A percentile compares a stretch with the other conserved stretches of the same genome.
phyloP scores from a whole-genome alignment of 306 rosid genomes.

The Spatholobus suberectus region DNA sequence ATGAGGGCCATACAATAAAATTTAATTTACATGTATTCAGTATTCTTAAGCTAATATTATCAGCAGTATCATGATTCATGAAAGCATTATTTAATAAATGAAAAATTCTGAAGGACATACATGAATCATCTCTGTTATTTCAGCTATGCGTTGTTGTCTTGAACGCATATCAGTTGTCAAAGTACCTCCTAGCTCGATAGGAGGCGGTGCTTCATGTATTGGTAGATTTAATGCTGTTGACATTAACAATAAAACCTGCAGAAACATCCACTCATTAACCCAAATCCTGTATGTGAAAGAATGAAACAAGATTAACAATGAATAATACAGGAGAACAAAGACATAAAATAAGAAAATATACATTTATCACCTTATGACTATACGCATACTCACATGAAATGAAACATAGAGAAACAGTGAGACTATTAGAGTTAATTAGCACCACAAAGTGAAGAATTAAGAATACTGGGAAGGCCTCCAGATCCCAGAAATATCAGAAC shows the following conservation, averaged over 20 bases:
- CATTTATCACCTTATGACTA: neutral
- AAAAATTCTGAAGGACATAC: slow-evolving; percentile 60
- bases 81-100: slow-evolving; percentile 35
- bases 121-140: slow-evolving; percentile 98
- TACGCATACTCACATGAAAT: neutral
- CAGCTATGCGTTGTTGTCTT: slow-evolving; percentile 90
- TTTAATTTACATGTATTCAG: neutral
- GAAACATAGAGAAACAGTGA: neutral
- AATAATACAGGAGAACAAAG: slow-evolving; percentile 3
- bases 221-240: slow-evolving; percentile 76
- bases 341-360: neutral
- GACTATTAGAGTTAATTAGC: neutral
- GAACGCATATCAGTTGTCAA: slow-evolving; percentile 68
- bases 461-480: neutral
- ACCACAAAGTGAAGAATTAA: slow-evolving; percentile 5
- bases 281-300: slow-evolving; percentile 23
- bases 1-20: slow-evolving; percentile 2
- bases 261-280: slow-evolving; percentile 24
- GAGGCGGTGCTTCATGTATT: slow-evolving; percentile 46
- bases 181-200: slow-evolving; percentile 50
- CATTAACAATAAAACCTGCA: slow-evolving; percentile 91
- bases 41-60: neutral
- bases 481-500: slow-evolving; percentile 28
- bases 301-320: neutral
- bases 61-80: slow-evolving; percentile 24